Evolutionary conservation across 2,329 filamentous ascomycete species (phyloP), one percentile per base, ranked within the genome.

Genomic region (Decorospora gaudefroyi): DNA sequence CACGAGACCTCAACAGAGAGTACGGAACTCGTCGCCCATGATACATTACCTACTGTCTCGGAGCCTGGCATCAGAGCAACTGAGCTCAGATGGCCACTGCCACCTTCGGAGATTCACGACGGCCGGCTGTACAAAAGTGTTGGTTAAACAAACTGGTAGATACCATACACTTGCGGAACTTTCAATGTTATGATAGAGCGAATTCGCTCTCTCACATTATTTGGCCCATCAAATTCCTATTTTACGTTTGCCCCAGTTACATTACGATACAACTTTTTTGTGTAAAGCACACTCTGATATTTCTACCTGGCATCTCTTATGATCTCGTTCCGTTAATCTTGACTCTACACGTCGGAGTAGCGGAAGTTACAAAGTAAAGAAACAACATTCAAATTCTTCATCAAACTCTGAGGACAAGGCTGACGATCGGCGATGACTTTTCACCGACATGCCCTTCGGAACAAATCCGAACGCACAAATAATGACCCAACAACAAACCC

Each of bases 341-440:
- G n/a, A n/a, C n/a, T n/a, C n/a, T n/a, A n/a, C n/a, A n/a, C n/a
- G n/a, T n/a, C n/a, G n/a, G n/a, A n/a, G n/a, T n/a, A n/a, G n/a
- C n/a, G n/a, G n/a, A n/a, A n/a, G n/a, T n/a, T n/a, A n/a, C n/a
- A n/a, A n/a, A n/a, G n/a, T n/a, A n/a, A n/a, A n/a, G n/a, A n/a
- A n/a, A n/a, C n/a, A n/a, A n/a, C n/a, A n/a, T n/a, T n/a, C n/a
- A 18, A 19, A 41, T 26, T 12, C 29, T 34, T 33, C 22, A 30
- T 27, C 33, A 17, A 33, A 10, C 4, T 3, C 43, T 38, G 43
- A 42, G 22, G 19, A 26, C 27, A 11, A 35, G 32, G 43, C 38
- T 42, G 43, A 29, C 32, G 37, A 46, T 46, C 38, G 43, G 43
- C 38, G 43, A 46, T 46, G 43, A 46, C 38, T 22, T 40, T 16